A percentile compares a stretch with the other conserved stretches of the same genome.
Evolutionary conservation across 1,139 yeast species (phyloP).

Genomic region (Martiniozyma asiatica): DNA sequence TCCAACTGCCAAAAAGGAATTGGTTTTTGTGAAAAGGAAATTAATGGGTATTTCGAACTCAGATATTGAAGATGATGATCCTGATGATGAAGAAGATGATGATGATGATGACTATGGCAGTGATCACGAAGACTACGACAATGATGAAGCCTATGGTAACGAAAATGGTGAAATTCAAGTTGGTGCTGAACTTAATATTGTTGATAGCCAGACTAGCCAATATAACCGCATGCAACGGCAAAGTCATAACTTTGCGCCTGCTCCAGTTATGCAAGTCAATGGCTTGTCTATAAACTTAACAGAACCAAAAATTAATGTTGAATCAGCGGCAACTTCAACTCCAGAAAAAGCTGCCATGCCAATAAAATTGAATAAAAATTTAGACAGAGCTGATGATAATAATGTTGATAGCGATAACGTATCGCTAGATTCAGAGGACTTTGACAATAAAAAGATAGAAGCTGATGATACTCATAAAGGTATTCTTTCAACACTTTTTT

Average conservation of each 20-base stretch:
- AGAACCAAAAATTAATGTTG: too few species aligned
- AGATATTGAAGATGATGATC: background rate
- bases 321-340: too few species aligned
- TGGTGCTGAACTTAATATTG: constrained; percentile 2
- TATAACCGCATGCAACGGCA: too few species aligned
- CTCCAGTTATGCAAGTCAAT: too few species aligned
- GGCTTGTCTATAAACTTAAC: too few species aligned
- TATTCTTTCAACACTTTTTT: constrained; percentile 16
- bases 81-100: background rate
- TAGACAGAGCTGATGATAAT: too few species aligned
- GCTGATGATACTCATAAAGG: constrained; percentile 10
- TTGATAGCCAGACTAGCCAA: too few species aligned
- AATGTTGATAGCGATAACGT: constrained; percentile 4
- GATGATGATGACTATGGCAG: constrained; percentile 2
- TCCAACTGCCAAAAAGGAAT: constrained; percentile 4
- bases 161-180: constrained; percentile 3
- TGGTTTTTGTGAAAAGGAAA: constrained; percentile 8
- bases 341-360: too few species aligned
- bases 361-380: too few species aligned
- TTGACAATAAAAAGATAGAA: background rate
- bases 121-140: background rate
- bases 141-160: constrained; percentile 1
- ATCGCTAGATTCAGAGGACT: background rate
- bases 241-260: too few species aligned
- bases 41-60: constrained; percentile 5